Conservation (phyloP, 225 moss, liverwort and hornwort species). For the Pleurozium schreberi region DNA sequence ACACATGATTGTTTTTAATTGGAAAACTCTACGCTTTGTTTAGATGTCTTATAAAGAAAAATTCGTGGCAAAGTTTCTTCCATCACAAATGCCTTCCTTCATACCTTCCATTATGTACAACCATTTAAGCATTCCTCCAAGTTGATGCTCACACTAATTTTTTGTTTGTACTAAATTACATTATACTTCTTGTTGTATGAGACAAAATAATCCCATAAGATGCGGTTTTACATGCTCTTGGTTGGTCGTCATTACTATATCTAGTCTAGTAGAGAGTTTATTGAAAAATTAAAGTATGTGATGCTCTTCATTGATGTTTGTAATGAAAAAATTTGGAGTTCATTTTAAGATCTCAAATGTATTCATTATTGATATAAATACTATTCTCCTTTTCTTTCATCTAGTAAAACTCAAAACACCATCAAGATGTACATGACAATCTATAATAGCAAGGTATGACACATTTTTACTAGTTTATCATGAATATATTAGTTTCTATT, state of each 20-base stretch:
- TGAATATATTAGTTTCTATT: not conserved
- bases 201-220: not conserved
- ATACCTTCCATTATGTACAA: not conserved
- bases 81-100: not conserved
- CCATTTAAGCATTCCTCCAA: no score
- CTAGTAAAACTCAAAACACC: not conserved
- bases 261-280: not conserved
- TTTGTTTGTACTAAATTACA: no score
- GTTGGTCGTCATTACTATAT: not conserved
- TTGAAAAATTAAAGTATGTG: not conserved
- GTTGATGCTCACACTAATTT: no score
- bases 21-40: not conserved
- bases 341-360: not conserved
- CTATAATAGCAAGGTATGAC: no score
- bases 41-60: not conserved
- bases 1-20: not conserved
- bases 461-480: not conserved
- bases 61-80: not conserved
- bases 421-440: not conserved
- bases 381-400: not conserved
- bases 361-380: not conserved
- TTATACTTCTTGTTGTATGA: not conserved
- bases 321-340: rapidly evolving
- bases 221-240: not conserved
- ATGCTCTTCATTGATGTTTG: not conserved